A percentile compares a stretch with the other conserved stretches of the same genome.
phyloP scores from a whole-genome alignment of 2,329 filamentous ascomycete genomes.

The Trichoderma harzianum region DNA sequence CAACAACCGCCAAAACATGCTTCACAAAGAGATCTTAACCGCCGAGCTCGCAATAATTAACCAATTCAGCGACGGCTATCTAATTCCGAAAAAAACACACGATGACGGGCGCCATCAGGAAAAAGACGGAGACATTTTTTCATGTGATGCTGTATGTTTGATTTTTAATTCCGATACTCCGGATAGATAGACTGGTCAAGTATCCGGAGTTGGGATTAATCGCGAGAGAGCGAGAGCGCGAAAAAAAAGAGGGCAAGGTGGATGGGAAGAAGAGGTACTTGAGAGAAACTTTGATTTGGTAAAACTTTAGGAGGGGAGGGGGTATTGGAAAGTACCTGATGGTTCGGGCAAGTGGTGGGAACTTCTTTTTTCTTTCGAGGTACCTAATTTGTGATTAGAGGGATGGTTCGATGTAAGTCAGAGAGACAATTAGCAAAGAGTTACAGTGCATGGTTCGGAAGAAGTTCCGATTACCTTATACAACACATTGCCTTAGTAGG shows the following conservation, averaged over 20 bases:
- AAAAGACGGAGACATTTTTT: not conserved
- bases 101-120: not conserved
- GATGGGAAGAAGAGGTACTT: not conserved
- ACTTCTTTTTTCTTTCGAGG: not conserved
- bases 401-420: not conserved
- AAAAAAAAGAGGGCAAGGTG: not conserved
- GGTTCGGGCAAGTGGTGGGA: not conserved
- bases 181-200: not conserved
- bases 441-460: not conserved
- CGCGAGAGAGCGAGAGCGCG: not conserved
- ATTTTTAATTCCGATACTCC: not conserved
- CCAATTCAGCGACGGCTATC: not conserved
- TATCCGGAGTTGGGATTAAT: not conserved
- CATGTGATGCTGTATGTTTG: not conserved
- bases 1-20: not conserved
- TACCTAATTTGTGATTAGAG: not conserved
- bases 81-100: not conserved
- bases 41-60: not conserved
- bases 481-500: not conserved
- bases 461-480: not conserved
- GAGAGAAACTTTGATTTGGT: not conserved
- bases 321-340: not conserved
- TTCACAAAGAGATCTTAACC: not conserved
- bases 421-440: not conserved
- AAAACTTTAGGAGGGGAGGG: accelerated